Evolutionary conservation across 768 basidiomycete species (phyloP).

Genomic region (Serendipita sp.): DNA sequence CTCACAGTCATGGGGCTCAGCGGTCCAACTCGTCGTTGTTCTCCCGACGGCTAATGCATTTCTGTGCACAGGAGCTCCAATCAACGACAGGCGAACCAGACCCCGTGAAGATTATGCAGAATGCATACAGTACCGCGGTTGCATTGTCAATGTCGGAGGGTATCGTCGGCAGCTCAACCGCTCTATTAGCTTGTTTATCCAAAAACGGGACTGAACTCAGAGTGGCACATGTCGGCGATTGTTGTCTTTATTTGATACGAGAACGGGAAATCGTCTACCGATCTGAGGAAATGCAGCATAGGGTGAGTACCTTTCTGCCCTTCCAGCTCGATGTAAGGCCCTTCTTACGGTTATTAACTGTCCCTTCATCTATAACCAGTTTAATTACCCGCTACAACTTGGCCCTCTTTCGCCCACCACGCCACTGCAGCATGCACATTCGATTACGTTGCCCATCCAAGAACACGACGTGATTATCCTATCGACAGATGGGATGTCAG

Average conservation of each 20-base stretch:
- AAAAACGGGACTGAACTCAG: conserved; percentile 44
- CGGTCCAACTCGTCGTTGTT: conserved; percentile 31
- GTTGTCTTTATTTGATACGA: conserved; percentile 74
- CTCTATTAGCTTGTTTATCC: conserved; percentile 24
- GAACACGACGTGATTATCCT: conserved; percentile 66
- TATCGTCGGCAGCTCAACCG: conserved; percentile 27
- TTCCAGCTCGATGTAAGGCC: neutral
- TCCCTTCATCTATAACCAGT: conserved; percentile 18
- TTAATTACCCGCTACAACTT: conserved; percentile 51
- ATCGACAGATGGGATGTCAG: conserved; percentile 64
- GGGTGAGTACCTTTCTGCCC: conserved; percentile 25
- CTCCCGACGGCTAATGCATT: conserved; percentile 70
- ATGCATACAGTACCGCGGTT: conserved; percentile 29
- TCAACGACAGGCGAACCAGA: conserved; percentile 14
- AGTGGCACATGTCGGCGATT: conserved; percentile 77
- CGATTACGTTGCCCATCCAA: conserved; percentile 51
- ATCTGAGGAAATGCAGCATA: conserved; percentile 88
- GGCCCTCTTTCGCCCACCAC: conserved; percentile 44
- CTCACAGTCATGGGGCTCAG: conserved; percentile 22
- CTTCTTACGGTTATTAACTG: neutral
- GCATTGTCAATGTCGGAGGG: conserved; percentile 23
- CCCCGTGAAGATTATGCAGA: conserved; percentile 28
- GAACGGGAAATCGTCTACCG: conserved; percentile 57
- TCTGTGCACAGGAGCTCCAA: conserved; percentile 49
- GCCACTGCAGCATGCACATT: conserved; percentile 46